Evolutionary conservation across 352 stramenopile genomes (phyloP).

Genomic region (Globisporangium nunn): DNA sequence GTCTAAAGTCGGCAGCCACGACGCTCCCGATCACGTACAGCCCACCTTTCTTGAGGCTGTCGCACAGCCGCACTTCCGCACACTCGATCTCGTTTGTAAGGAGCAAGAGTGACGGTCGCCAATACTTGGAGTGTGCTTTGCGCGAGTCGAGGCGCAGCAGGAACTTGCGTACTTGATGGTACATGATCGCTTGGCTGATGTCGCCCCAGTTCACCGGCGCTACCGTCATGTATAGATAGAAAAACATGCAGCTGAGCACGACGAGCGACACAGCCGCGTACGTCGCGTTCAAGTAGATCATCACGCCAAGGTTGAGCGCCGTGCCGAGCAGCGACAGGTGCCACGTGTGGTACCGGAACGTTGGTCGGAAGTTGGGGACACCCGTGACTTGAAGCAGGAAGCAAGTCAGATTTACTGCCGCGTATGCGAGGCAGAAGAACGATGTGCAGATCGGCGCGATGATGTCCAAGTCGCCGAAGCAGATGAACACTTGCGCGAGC

Average conservation of each 20-base stretch:
- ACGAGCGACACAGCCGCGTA: slow-evolving; percentile 50
- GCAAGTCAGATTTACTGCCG: slow-evolving; percentile 63
- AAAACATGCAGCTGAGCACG: slow-evolving; percentile 47
- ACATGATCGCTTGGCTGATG: slow-evolving; percentile 83
- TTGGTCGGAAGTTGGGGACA: slow-evolving; percentile 74
- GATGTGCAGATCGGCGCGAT: slow-evolving; percentile 77
- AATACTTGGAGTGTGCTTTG: slow-evolving; percentile 74
- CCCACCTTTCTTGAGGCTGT: slow-evolving; percentile 76
- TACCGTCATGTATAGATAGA: slow-evolving; percentile 59
- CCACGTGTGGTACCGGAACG: slow-evolving; percentile 67
- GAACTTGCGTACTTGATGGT: slow-evolving; percentile 78
- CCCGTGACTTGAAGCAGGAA: slow-evolving; percentile 70
- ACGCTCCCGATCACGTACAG: slow-evolving; percentile 69
- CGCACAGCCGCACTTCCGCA: slow-evolving; percentile 47
- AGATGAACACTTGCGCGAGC: slow-evolving; percentile 61
- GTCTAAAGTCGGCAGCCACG: slow-evolving; percentile 31
- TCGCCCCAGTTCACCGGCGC: slow-evolving; percentile 58
- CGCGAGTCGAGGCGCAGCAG: slow-evolving; percentile 58
- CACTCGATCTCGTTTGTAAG: slow-evolving; percentile 34
- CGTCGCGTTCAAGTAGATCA: slow-evolving; percentile 68
- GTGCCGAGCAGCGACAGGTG: slow-evolving; percentile 50
- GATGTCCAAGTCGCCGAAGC: slow-evolving; percentile 63
- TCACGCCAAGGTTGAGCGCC: slow-evolving; percentile 55
- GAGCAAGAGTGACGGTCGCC: slow-evolving; percentile 68
- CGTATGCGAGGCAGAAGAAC: slow-evolving; percentile 80